phyloP scores from a whole-genome alignment of 140 eudicot species.

The Flaveria floridana region DNA sequence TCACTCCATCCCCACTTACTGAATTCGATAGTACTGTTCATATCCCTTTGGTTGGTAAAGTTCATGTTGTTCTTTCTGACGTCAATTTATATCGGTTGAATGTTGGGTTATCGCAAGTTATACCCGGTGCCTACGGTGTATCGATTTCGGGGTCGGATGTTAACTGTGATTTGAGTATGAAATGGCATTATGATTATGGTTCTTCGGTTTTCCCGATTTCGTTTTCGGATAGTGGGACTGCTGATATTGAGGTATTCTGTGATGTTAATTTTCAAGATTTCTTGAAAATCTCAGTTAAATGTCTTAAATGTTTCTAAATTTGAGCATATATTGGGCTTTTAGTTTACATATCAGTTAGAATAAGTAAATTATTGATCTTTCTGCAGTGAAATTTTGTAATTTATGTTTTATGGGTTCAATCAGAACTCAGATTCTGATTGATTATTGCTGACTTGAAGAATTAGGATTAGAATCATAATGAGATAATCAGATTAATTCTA shows the following conservation, averaged over 20 bases:
- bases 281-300: not conserved
- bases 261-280: not conserved
- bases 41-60: slow-evolving; percentile 70
- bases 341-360: not conserved
- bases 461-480: not conserved
- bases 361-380: not conserved
- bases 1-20: slow-evolving; percentile 61
- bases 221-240: slow-evolving; percentile 67
- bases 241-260: slow-evolving; percentile 60
- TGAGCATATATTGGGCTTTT: slow-evolving; percentile 12
- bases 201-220: slow-evolving; percentile 63
- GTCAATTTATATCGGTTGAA: slow-evolving; percentile 48
- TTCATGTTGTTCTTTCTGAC: slow-evolving; percentile 53
- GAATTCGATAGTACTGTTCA: slow-evolving; percentile 40
- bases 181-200: slow-evolving; percentile 78
- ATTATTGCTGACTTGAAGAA: not conserved
- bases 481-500: not conserved
- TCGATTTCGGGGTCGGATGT: slow-evolving; percentile 57
- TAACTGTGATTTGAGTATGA: slow-evolving; percentile 57
- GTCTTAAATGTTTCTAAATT: not conserved
- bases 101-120: slow-evolving; percentile 54
- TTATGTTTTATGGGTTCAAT: not conserved
- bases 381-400: not conserved
- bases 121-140: slow-evolving; percentile 50
- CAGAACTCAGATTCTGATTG: too few relatives aligned